Percentiles rank a stretch among this genome's conserved stretches.
These are phyloP conservation scores for Geotrichum fermentans DNA, from an alignment of 1,139 yeast species.

Conservation along the genomic window DNA sequence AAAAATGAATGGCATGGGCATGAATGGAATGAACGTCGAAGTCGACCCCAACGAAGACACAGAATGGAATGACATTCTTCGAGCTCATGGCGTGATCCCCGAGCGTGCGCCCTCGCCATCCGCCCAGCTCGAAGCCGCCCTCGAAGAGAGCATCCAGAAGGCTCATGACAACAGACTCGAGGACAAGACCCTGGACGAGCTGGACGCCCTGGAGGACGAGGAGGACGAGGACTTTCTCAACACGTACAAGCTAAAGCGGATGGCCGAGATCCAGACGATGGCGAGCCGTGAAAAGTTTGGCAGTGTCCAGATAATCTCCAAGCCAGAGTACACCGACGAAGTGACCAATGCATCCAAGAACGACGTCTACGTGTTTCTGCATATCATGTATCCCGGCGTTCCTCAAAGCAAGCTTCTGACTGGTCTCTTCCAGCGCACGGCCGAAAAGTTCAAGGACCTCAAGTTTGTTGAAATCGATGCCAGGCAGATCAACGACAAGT, in stretches of 20 bases:
- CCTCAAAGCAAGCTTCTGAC: conserved; percentile 69
- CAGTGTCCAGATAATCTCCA: conserved; percentile 65
- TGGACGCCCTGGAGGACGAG: conserved; percentile 73
- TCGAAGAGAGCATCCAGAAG: conserved; percentile 71
- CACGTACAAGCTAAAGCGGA: conserved; percentile 67
- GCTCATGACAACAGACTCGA: conserved; percentile 77
- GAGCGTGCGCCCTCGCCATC: conserved; percentile 88
- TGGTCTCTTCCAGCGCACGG: conserved; percentile 45
- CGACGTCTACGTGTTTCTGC: conserved; percentile 59
- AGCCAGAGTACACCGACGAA: conserved; percentile 82
- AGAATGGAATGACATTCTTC: conserved; percentile 94
- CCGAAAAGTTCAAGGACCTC: conserved; percentile 50
- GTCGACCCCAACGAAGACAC: conserved; percentile 96
- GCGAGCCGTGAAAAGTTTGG: conserved; percentile 68
- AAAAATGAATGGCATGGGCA: conserved; percentile 6
- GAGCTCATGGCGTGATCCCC: conserved; percentile 88
- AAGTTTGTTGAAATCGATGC: conserved; percentile 91
- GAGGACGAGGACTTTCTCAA: conserved; percentile 71
- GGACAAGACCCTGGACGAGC: conserved; percentile 66
- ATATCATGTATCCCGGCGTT: conserved; percentile 64
- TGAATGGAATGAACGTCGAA: conserved; percentile 57
- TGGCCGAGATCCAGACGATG: conserved; percentile 63
- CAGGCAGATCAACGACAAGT: conserved; percentile 81
- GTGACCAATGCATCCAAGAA: conserved; percentile 71
- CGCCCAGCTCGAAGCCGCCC: conserved; percentile 76